These are phyloP conservation scores for Talaromyces proteolyticus DNA, from an alignment of 495 filamentous ascomycete species.

Conservation along the genomic window DNA sequence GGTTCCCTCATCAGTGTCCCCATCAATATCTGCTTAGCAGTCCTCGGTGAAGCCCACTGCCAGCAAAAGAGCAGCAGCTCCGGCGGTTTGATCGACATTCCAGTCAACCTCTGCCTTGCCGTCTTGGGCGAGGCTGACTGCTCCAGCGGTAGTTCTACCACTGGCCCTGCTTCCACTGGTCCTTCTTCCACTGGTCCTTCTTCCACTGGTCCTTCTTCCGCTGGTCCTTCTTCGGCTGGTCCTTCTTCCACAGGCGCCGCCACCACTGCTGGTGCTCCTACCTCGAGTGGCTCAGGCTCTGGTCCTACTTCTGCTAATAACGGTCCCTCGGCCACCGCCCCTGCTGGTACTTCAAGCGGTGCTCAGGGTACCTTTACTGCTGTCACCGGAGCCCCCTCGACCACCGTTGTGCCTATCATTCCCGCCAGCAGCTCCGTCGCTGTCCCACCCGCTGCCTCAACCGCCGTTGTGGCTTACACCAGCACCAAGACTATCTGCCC, in stretches of 20 bases:
- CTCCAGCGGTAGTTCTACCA: slow-evolving; percentile 6
- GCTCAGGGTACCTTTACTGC: slow-evolving; percentile 5
- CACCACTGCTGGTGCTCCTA: slow-evolving; percentile 1
- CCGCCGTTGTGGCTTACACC: slow-evolving; percentile 1
- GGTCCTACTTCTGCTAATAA: slow-evolving; percentile 1
- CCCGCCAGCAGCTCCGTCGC: slow-evolving; percentile 7
- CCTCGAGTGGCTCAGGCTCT: neutral
- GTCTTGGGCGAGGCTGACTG: slow-evolving; percentile 23
- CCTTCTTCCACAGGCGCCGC: neutral
- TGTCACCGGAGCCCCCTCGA: slow-evolving; percentile 7
- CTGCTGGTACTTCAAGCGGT: slow-evolving; percentile 1
- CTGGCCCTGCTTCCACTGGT: neutral
- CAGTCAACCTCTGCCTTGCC: slow-evolving; percentile 23
- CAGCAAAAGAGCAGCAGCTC: slow-evolving; percentile 17
- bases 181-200: neutral
- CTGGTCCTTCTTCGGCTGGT: neutral
- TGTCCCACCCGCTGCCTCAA: slow-evolving; percentile 13
- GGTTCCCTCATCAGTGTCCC: slow-evolving; percentile 19
- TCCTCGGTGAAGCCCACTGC: slow-evolving; percentile 23
- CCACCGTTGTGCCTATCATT: slow-evolving; percentile 2
- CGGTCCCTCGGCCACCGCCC: slow-evolving; percentile 2
- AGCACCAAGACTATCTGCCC: slow-evolving; percentile 3
- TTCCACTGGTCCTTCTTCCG: neutral
- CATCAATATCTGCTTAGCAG: slow-evolving; percentile 19
- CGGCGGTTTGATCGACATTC: slow-evolving; percentile 21